Evolutionary conservation across 2,329 filamentous ascomycete genomes (phyloP), one percentile per base, ranked within the genome.

Genomic region (Diaporthe ampelina): DNA sequence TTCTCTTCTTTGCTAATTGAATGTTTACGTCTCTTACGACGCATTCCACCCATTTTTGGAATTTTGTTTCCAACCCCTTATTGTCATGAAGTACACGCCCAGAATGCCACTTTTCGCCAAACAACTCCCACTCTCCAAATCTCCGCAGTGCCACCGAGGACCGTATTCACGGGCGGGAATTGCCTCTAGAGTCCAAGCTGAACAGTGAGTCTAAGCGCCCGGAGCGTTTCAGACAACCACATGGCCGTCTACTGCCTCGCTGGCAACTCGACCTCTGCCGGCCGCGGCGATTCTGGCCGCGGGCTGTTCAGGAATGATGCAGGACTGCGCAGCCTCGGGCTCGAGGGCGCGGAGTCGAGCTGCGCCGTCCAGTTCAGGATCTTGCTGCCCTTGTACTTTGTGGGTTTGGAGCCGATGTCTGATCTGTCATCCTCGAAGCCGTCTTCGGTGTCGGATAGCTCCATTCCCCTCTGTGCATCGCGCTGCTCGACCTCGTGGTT

Each of bases 361-460:
- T 73, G 56, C 7, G 65, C 45, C 1, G 72, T 70, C 72, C 72
- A 73, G n/a, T 52, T 48, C 56, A 70, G 50, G 45, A 73, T 73
- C 72, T 70, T 73, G 54, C 59, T 73, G 40, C 72, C 65, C 56
- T 73, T 73, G 57, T 58, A 70, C 56, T 73, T 73, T 19, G 65
- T 73, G 35, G 72, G 72, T 56, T 73, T 68, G 8, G 48, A 58
- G 3, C 71, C 71, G 17, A 52, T 48, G 17, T 48, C 59, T 15
- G 71, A 67, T 58, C 56, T 45, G 37, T 45, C 48, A 48, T 70
- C 54, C 5, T 69, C 63, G 37, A 45, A 65, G 17, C 57, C 72
- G 19, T 73, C 72, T 26, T 70, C 63, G 2, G 63, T 70, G 35
- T 73, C 72, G 24, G 72, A 73, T 13, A 73, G 65, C 13, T 73